These are phyloP conservation scores for Yarrowia sp. DNA, from an alignment of 805 yeast genomes.

Conservation along the genomic window DNA sequence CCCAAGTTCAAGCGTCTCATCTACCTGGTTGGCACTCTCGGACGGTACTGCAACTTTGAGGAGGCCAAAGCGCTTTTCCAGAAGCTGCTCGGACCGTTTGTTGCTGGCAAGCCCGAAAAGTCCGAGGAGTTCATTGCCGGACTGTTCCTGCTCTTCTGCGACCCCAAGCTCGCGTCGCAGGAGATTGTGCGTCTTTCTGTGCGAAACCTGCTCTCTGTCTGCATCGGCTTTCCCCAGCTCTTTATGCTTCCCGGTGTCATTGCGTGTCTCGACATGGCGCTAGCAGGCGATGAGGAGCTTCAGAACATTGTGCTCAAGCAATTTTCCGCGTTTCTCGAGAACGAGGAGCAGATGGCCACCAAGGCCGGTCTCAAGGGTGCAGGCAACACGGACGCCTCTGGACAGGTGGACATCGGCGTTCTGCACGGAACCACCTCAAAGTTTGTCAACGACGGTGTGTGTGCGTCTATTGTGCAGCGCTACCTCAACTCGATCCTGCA, in stretches of 20 bases:
- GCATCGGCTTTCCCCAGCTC: constrained; percentile 62
- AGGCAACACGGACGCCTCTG: constrained; percentile 26
- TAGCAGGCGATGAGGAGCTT: constrained; percentile 45
- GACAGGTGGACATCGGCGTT: constrained; percentile 46
- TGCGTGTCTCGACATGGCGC: constrained; percentile 53
- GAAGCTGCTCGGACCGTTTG: not conserved
- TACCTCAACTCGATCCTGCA: constrained; percentile 50
- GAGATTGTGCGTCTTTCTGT: constrained; percentile 53
- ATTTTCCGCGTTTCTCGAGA: constrained; percentile 53
- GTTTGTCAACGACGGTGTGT: constrained; percentile 63
- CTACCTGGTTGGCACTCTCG: constrained; percentile 67
- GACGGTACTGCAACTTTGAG: constrained; percentile 65
- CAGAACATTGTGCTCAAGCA: constrained; percentile 57
- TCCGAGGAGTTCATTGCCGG: not conserved
- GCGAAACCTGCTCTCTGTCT: constrained; percentile 56
- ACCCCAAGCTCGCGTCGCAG: constrained; percentile 46
- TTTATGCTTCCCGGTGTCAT: constrained; percentile 58
- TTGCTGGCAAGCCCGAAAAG: not conserved
- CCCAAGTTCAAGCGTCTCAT: constrained; percentile 55
- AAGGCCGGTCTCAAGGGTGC: constrained; percentile 50
- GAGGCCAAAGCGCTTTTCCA: constrained; percentile 42
- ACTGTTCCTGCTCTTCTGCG: constrained; percentile 37
- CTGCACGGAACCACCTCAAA: constrained; percentile 55
- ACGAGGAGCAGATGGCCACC: constrained; percentile 39
- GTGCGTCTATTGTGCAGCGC: constrained; percentile 68